Evolutionary conservation across 768 basidiomycete genomes (phyloP).

Genomic region (Suillus subaureus): DNA sequence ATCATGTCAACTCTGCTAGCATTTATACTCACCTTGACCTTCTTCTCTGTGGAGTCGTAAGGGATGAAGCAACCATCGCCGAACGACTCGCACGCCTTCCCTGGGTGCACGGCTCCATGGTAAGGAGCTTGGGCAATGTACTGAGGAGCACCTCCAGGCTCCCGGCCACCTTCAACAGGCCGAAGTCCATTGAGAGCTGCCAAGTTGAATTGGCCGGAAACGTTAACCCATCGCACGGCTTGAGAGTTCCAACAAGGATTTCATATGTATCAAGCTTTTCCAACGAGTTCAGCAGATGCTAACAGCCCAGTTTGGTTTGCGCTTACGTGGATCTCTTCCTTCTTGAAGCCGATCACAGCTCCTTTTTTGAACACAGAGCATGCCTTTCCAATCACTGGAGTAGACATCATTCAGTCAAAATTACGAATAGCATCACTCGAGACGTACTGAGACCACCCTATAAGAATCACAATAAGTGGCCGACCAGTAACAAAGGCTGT

Average conservation of each 20-base stretch:
- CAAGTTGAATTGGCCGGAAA: slow-evolving; percentile 48
- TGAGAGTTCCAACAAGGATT: slow-evolving; percentile 63
- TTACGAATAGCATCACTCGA: neutral
- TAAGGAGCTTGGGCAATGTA: slow-evolving; percentile 63
- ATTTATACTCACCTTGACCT: slow-evolving; percentile 43
- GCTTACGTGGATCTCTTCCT: slow-evolving; percentile 60
- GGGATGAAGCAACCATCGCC: slow-evolving; percentile 62
- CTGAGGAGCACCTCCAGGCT: slow-evolving; percentile 59
- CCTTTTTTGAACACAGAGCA: slow-evolving; percentile 60
- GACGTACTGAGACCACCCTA: slow-evolving; percentile 58
- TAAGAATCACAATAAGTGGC: slow-evolving; percentile 13
- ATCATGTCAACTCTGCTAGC: neutral
- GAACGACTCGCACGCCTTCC: slow-evolving; percentile 58
- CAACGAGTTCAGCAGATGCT: neutral
- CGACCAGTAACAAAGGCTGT: neutral
- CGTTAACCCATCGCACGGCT: slow-evolving; percentile 60
- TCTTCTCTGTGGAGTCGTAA: slow-evolving; percentile 52
- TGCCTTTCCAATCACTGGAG: slow-evolving; percentile 68
- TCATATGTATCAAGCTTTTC: slow-evolving; percentile 62
- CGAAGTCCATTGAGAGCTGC: slow-evolving; percentile 39
- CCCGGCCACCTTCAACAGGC: slow-evolving; percentile 71
- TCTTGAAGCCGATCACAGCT: slow-evolving; percentile 60
- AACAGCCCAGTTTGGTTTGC: neutral
- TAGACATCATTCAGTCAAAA: slow-evolving; percentile 9
- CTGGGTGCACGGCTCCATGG: slow-evolving; percentile 56